Evolutionary conservation across 345 rosid genomes (phyloP).

Genomic region (Eucalyptus cloeziana): DNA sequence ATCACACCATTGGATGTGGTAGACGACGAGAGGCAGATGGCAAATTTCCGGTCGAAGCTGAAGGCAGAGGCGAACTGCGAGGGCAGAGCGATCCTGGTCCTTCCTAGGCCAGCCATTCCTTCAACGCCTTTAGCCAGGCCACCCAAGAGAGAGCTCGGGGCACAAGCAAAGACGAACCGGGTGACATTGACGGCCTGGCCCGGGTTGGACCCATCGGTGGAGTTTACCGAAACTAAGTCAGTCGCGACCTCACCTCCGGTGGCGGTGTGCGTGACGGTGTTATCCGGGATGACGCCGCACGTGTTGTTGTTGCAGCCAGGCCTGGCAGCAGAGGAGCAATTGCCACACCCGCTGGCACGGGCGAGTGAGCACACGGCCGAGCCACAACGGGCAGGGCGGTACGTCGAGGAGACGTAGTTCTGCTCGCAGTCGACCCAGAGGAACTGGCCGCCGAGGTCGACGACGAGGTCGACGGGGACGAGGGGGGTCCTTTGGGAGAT

Average conservation of each 20-base stretch:
- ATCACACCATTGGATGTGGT: slow-evolving; percentile 26
- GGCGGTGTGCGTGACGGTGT: slow-evolving; percentile 23
- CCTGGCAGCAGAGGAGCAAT: slow-evolving; percentile 26
- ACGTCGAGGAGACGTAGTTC: slow-evolving; percentile 47
- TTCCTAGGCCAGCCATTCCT: slow-evolving; percentile 61
- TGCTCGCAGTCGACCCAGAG: slow-evolving; percentile 56
- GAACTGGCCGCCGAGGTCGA: slow-evolving; percentile 56
- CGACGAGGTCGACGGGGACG: slow-evolving; percentile 26
- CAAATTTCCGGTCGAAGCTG: slow-evolving; percentile 45
- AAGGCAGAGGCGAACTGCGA: slow-evolving; percentile 41
- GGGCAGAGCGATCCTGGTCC: slow-evolving; percentile 33
- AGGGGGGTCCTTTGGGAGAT: slow-evolving; percentile 51
- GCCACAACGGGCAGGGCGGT: slow-evolving; percentile 29
- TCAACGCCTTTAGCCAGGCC: slow-evolving; percentile 34
- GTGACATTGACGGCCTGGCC: slow-evolving; percentile 27
- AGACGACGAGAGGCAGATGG: slow-evolving; percentile 34
- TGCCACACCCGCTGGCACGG: slow-evolving; percentile 23
- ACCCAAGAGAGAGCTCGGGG: slow-evolving; percentile 12
- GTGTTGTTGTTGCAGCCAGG: slow-evolving; percentile 76
- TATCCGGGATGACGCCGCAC: slow-evolving; percentile 30
- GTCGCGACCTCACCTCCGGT: slow-evolving; percentile 38
- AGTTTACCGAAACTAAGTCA: slow-evolving; percentile 45
- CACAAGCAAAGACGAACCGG: slow-evolving; percentile 29
- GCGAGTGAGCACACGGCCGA: slow-evolving; percentile 53
- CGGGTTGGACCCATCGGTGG: slow-evolving; percentile 53